These are phyloP conservation scores for Fusarium pseudoanthophilum DNA, from an alignment of 2,329 filamentous ascomycete species.

Conservation along the genomic window DNA sequence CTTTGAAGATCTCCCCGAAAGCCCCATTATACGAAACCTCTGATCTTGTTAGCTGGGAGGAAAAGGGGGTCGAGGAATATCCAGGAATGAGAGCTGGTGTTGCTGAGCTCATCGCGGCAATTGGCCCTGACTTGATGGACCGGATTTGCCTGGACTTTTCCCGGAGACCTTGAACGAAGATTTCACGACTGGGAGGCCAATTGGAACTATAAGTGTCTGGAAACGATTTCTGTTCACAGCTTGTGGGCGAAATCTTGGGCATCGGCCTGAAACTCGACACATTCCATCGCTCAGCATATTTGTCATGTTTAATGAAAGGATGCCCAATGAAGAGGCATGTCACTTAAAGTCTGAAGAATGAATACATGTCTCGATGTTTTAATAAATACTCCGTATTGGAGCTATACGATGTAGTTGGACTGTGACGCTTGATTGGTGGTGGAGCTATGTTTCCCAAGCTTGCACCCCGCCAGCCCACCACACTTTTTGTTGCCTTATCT, in stretches of 20 bases:
- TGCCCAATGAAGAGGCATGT: neutral
- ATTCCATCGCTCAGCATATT: neutral
- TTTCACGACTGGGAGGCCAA: no score
- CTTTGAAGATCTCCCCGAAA: slow-evolving; percentile 59
- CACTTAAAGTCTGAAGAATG: neutral
- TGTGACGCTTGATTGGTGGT: slow-evolving; percentile 8
- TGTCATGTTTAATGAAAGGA: neutral
- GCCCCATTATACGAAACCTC: slow-evolving; percentile 55
- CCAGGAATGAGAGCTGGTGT: slow-evolving; percentile 69
- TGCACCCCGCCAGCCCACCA: slow-evolving; percentile 39
- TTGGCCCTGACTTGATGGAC: slow-evolving; percentile 69
- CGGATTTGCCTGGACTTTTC: slow-evolving; percentile 69
- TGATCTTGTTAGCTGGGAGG: slow-evolving; percentile 70
- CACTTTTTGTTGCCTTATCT: slow-evolving; percentile 46
- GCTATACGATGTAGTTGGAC: neutral
- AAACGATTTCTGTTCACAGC: neutral
- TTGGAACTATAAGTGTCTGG: neutral
- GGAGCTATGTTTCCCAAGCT: slow-evolving; percentile 26
- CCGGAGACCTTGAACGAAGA: neutral
- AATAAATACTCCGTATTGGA: neutral
- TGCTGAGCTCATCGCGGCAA: slow-evolving; percentile 73
- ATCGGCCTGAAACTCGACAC: neutral
- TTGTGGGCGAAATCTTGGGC: neutral
- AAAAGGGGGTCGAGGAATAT: slow-evolving; percentile 60
- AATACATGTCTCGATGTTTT: neutral